Base-by-base conservation (phyloP, 805 yeast species). In the Metschnikowia matae region DNA sequence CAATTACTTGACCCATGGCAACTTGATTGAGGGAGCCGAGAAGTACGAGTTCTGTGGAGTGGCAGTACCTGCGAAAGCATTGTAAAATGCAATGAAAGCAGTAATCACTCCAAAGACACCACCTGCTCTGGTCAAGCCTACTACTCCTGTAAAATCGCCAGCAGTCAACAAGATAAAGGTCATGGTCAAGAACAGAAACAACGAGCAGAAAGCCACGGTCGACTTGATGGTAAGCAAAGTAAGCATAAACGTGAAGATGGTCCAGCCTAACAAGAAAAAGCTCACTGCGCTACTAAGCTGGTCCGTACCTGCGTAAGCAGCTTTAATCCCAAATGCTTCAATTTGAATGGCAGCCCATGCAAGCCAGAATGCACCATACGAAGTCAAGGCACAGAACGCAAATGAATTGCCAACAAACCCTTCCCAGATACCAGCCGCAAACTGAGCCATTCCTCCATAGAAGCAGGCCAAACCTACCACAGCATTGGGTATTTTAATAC, bases 341-440 rank as follows among this genome's bases (percentile, higher is more conserved):
- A 84, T 70, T 54, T 77, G 65, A 41, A 85, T 75, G 1, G 88
- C 84, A 32, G 80, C 85, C 59, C 68, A 85, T 20, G 84, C 68
- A 59, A 84, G 62, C 90, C 90, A 85, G 65, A 84, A 85, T 3
- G 84, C 85, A 46, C 90, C 90, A 38, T 58, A 58, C 2, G 58
- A 54, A 6, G 59, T 54, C 49, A 58, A 52, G 1, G 61, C 62
- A 17, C 56, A 51, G 44, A 53, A 44, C 15, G 58, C 62, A 42
- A 57, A 58, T 10, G 59, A 55, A 56, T 58, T 58, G 3, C 59
- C 62, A 13, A 58, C 51, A 15, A 55, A 5, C 10, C 56, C 57
- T 23, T 58, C 62, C 60, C 60, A 58, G 32, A 58, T 48, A 4
- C 62, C 62, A 8, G 62, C 62, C 15, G 47, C 50, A 23, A 58